phyloP scores from a whole-genome alignment of 768 basidiomycete species.

The Candolleomyces eurysporus region DNA sequence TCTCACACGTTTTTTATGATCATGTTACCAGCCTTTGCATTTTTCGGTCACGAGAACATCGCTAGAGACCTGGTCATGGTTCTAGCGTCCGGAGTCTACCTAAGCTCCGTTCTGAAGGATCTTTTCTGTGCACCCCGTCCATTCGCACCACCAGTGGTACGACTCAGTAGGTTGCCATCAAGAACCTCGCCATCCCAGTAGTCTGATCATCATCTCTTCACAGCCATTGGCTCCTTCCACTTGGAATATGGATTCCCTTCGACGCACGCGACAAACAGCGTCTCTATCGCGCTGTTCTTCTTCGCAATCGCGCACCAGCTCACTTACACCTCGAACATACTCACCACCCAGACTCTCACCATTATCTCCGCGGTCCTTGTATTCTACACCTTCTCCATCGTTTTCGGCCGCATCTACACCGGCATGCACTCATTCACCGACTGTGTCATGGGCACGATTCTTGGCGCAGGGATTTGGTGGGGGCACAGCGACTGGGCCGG shows the following conservation, averaged over 20 bases:
- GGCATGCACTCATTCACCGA: constrained; percentile 89
- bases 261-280: constrained; percentile 89
- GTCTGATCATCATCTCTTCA: neutral
- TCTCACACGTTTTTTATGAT: constrained; percentile 96
- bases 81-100: constrained; percentile 78
- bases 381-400: constrained; percentile 67
- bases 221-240: constrained; percentile 77
- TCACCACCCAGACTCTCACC: constrained; percentile 47
- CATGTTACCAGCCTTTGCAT: constrained; percentile 80
- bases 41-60: constrained; percentile 75
- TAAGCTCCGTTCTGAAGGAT: constrained; percentile 87
- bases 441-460: constrained; percentile 56
- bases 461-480: constrained; percentile 75
- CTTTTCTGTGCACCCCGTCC: constrained; percentile 88
- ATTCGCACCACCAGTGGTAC: constrained; percentile 86
- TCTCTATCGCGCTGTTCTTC: constrained; percentile 86
- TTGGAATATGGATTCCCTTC: constrained; percentile 96
- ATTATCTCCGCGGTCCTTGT: constrained; percentile 42
- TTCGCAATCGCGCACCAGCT: constrained; percentile 57
- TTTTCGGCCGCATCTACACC: constrained; percentile 79
- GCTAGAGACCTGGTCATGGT: constrained; percentile 71
- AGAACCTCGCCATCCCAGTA: neutral
- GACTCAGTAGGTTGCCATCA: constrained; percentile 60
- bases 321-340: constrained; percentile 29
- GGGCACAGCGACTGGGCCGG: constrained; percentile 44